Conservation (phyloP, 805 yeast species). For the Myxozyma vanderwaltii region DNA sequence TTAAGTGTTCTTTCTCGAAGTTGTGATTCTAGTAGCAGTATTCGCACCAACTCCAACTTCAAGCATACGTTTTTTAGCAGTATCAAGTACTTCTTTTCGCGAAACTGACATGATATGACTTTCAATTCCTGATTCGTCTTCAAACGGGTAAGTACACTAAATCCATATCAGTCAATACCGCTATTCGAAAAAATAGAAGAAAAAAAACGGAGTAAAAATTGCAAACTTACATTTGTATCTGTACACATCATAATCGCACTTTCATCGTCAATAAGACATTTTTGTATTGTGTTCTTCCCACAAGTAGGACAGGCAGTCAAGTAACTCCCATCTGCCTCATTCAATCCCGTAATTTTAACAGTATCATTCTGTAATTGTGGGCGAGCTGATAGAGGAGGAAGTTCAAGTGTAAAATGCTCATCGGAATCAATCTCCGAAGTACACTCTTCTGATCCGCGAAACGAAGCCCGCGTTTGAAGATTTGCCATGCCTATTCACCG, state of each 20-base stretch:
- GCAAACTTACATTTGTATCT: not conserved
- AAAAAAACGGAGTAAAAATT: too few relatives aligned
- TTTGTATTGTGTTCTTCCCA: conserved; percentile 8
- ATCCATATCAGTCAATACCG: too few relatives aligned
- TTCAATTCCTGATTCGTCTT: not conserved
- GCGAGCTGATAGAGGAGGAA: not conserved
- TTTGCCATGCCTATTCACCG: not conserved
- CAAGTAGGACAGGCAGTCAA: conserved; percentile 16
- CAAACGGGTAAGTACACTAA: conserved; percentile 24
- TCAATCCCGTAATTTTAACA: too few relatives aligned
- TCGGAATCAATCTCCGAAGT: not conserved
- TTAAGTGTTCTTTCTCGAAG: not conserved
- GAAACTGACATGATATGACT: not conserved
- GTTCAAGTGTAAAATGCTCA: not conserved
- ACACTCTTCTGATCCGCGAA: not conserved
- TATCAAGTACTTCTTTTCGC: conserved; percentile 12
- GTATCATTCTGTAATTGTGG: not conserved
- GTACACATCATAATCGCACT: conserved; percentile 15
- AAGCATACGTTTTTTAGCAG: conserved; percentile 15
- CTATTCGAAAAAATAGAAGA: too few relatives aligned
- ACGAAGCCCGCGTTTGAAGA: conserved; percentile 6
- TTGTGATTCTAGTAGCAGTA: conserved; percentile 10
- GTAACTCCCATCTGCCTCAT: too few relatives aligned
- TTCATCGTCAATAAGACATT: conserved; percentile 17
- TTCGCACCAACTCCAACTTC: conserved; percentile 12